A percentile compares a stretch with the other conserved stretches of the same genome.
phyloP scores from a whole-genome alignment of 176 grass and related monocot genomes.

The Eleusine coracana region DNA sequence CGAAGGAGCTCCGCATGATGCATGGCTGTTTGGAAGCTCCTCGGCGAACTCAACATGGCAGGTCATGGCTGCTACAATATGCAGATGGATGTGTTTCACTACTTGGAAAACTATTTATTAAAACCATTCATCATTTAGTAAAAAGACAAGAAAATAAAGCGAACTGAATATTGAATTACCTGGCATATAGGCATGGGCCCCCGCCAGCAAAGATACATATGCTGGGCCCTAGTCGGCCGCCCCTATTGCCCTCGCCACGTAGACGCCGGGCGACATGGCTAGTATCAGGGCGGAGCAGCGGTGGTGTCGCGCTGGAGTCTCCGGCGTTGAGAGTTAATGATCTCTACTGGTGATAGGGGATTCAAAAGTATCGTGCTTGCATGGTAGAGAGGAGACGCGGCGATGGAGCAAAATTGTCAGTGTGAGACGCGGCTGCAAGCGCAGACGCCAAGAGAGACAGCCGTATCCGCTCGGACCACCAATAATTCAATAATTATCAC shows the following conservation, averaged over 20 bases:
- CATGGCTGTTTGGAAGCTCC: no score
- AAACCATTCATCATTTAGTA: no score
- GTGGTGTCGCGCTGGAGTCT: neutral
- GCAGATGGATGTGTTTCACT: no score
- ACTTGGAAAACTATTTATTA: no score
- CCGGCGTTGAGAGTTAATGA: neutral
- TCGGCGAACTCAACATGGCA: no score
- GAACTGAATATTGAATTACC: no score
- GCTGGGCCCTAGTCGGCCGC: no score
- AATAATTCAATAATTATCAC: neutral
- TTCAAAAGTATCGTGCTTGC: neutral
- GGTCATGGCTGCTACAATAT: no score
- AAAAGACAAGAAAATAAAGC: no score
- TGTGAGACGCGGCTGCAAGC: neutral
- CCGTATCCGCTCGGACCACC: neutral
- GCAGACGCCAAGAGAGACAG: neutral
- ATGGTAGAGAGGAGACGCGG: neutral
- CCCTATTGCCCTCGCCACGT: no score
- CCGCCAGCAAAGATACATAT: no score
- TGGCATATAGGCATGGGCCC: no score
- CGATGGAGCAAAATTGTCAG: neutral
- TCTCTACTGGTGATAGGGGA: neutral
- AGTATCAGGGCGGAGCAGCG: neutral
- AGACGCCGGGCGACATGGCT: neutral
- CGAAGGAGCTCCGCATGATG: neutral